phyloP scores from a whole-genome alignment of 306 rosid species.

The Abrus pulchellus region DNA sequence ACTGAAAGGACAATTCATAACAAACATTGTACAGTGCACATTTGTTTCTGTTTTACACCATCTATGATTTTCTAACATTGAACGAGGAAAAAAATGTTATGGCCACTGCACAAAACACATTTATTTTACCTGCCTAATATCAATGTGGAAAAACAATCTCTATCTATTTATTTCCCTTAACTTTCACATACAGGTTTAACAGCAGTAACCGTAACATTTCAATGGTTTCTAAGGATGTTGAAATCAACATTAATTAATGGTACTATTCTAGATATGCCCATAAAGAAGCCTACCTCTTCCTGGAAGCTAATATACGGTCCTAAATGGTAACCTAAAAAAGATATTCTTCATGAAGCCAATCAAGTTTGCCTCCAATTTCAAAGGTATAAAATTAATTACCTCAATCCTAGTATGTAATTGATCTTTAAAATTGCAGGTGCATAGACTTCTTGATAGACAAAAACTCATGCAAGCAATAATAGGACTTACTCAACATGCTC shows the following conservation, averaged over 20 bases:
- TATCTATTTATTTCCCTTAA: conserved; percentile 3
- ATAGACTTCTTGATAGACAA: background rate
- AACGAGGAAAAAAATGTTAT: background rate
- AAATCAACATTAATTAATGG: conserved; percentile 23
- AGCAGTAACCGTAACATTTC: conserved; percentile 24
- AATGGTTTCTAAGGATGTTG: conserved; percentile 21
- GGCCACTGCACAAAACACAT: conserved; percentile 20
- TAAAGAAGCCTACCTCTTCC: background rate
- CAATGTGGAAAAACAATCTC: background rate
- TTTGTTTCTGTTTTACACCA: conserved; percentile 1
- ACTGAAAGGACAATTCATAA: conserved; percentile 51
- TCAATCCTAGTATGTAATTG: background rate
- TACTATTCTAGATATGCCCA: background rate
- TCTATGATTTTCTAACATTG: background rate
- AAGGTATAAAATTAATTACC: background rate
- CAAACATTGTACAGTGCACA: background rate
- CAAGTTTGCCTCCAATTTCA: conserved; percentile 1
- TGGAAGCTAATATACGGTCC: conserved; percentile 11
- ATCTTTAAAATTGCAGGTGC: background rate
- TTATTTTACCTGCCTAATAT: conserved; percentile 18
- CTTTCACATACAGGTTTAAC: conserved; percentile 23
- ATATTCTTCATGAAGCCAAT: background rate
- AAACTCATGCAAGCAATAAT: conserved; percentile 6
- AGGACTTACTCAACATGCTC: conserved; percentile 66
- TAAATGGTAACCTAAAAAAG: background rate